A percentile compares a stretch with the other conserved stretches of the same genome.
phyloP scores from a whole-genome alignment of 148 eudicot species.

The Rhododendron vialii region DNA sequence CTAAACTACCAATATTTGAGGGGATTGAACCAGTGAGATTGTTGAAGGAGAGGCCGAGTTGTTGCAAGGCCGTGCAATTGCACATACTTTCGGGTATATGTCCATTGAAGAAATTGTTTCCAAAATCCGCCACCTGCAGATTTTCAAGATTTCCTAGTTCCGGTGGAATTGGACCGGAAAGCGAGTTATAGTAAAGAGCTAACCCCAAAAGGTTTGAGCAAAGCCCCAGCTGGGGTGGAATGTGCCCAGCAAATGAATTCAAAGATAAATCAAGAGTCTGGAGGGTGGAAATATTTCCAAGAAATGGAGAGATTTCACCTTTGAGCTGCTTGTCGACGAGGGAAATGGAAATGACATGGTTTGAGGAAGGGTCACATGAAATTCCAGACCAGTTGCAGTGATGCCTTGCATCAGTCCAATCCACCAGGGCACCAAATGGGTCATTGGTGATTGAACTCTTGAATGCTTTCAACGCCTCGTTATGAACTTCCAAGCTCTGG shows the following conservation, averaged over 20 bases:
- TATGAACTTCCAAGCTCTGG: conserved; percentile 26
- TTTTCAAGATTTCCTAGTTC: conserved; percentile 49
- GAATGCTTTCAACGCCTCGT: conserved; percentile 58
- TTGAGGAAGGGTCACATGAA: conserved; percentile 42
- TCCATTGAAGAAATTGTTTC: conserved; percentile 52
- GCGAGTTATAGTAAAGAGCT: conserved; percentile 38
- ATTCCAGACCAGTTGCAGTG: conserved; percentile 93
- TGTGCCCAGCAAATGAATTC: conserved; percentile 54
- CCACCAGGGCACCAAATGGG: conserved; percentile 50
- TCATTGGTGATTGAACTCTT: conserved; percentile 47
- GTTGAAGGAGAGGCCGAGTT: conserved; percentile 38
- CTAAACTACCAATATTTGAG: conserved; percentile 46
- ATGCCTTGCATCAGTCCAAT: conserved; percentile 48
- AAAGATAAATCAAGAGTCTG: conserved; percentile 66
- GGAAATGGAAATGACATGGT: conserved; percentile 39
- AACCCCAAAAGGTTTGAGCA: conserved; percentile 48
- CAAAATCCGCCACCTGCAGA: conserved; percentile 44
- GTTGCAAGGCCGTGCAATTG: conserved; percentile 46
- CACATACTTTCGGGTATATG: conserved; percentile 57
- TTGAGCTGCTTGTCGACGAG: conserved; percentile 40
- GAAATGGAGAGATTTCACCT: conserved; percentile 54
- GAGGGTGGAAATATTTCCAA: conserved; percentile 60
- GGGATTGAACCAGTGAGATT: conserved; percentile 63
- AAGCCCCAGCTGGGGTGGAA: conserved; percentile 55
- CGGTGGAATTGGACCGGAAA: conserved; percentile 55